These are phyloP conservation scores for Colletotrichum sansevieriae DNA, from an alignment of 2,329 filamentous ascomycete species.

Conservation along the genomic window DNA sequence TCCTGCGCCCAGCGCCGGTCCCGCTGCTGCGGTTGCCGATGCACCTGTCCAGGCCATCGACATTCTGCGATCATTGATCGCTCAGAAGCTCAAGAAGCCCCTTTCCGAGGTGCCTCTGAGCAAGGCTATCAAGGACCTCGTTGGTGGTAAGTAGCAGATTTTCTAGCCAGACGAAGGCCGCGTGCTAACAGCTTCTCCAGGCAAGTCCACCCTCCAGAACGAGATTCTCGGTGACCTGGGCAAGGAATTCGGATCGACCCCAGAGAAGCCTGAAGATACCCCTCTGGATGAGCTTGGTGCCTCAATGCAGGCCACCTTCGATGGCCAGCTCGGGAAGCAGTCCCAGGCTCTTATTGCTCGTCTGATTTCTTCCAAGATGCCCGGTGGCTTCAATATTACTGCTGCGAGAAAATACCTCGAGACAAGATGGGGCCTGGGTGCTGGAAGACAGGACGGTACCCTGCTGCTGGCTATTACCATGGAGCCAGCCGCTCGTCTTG, in stretches of 20 bases:
- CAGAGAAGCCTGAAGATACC: conserved; percentile 98
- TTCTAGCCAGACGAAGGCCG: not conserved
- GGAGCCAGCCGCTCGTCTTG: conserved; percentile 90
- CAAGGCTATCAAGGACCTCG: conserved; percentile 98
- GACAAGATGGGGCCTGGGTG: conserved; percentile 88
- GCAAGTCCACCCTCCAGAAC: conserved; percentile 98
- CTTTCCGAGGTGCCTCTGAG: conserved; percentile 88
- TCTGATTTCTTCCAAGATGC: conserved; percentile 99
- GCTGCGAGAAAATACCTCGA: conserved; percentile 95
- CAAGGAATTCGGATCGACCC: conserved; percentile 98
- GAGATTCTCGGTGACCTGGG: conserved; percentile 97
- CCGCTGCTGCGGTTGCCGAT: conserved; percentile 88
- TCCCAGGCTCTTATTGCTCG: conserved; percentile 93
- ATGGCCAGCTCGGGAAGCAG: conserved; percentile 97
- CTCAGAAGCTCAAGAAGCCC: conserved; percentile 97
- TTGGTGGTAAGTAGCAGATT: conserved; percentile 79
- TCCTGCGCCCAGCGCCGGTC: conserved; percentile 80
- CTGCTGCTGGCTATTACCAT: conserved; percentile 90
- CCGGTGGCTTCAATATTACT: conserved; percentile 99
- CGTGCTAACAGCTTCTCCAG: conserved; percentile 59
- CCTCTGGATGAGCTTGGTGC: conserved; percentile 95
- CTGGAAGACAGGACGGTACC: conserved; percentile 91
- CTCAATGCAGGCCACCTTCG: conserved; percentile 98
- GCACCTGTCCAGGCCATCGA: conserved; percentile 89
- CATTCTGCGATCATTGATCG: conserved; percentile 88